Conservation (phyloP, 202 grass and related monocot genomes). For the Zizania palustris region DNA sequence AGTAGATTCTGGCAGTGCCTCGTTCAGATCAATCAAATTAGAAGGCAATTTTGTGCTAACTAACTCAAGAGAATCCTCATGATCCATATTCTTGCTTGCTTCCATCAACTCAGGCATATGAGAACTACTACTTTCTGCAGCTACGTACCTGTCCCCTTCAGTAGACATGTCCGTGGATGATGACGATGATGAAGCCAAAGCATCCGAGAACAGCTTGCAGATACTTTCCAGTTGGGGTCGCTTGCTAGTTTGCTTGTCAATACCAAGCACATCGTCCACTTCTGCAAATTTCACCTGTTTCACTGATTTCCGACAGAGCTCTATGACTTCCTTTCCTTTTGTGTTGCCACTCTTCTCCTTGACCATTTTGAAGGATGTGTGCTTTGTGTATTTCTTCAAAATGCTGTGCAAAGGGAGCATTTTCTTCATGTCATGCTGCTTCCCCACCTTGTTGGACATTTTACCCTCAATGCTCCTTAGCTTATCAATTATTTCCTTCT, state of each 20-base stretch:
- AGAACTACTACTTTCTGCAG: constrained; percentile 41
- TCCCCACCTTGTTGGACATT: no score
- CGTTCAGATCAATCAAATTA: constrained; percentile 57
- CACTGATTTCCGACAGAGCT: no score
- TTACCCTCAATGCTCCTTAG: no score
- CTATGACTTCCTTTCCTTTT: no score
- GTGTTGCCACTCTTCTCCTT: no score
- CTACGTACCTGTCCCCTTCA: constrained; percentile 41
- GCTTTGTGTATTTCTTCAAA: no score
- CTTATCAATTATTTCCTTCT: no score
- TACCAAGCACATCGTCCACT: constrained; percentile 31
- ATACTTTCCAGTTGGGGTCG: constrained; percentile 47
- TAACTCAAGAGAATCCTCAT: constrained; percentile 17
- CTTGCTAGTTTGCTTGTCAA: constrained; percentile 37
- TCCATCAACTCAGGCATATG: constrained; percentile 32
- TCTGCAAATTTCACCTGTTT: no score
- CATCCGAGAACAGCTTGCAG: constrained; percentile 53
- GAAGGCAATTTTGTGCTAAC: constrained; percentile 31
- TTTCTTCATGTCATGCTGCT: no score
- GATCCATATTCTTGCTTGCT: constrained; percentile 28
- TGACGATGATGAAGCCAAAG: constrained; percentile 48
- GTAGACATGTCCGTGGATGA: constrained; percentile 50
- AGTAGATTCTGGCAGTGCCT: constrained; percentile 36
- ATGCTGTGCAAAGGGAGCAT: no score
- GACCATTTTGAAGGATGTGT: no score